Conservation (phyloP, 2,329 filamentous ascomycete species). For the Seiridium unicorne region DNA sequence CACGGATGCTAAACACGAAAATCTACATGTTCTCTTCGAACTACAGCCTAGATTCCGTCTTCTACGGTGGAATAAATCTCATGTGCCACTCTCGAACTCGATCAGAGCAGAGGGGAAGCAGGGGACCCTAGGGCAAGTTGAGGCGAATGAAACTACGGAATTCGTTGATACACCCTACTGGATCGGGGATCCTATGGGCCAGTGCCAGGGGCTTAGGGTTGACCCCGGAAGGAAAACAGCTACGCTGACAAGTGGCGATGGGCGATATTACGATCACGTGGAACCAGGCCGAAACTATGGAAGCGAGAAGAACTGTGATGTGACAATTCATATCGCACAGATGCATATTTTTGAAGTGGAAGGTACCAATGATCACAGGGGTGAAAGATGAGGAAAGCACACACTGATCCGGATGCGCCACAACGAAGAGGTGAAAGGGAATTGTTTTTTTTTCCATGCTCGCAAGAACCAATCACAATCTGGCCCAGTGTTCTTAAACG, state of each 20-base stretch:
- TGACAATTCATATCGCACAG: not conserved
- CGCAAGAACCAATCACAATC: too few relatives aligned
- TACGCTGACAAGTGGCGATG: not conserved
- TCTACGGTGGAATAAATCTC: not conserved
- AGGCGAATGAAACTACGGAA: not conserved
- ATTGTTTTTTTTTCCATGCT: too few relatives aligned
- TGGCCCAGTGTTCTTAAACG: too few relatives aligned
- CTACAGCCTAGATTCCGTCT: not conserved
- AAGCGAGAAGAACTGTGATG: not conserved
- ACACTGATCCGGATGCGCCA: too few relatives aligned
- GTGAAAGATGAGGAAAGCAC: too few relatives aligned
- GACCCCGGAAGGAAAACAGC: not conserved
- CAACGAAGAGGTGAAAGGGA: too few relatives aligned
- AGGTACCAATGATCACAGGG: too few relatives aligned
- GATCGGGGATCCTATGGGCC: not conserved
- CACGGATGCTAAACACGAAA: not conserved
- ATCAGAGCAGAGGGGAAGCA: not conserved
- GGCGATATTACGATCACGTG: not conserved
- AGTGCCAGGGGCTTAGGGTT: not conserved
- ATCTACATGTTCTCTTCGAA: not conserved
- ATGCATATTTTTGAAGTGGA: not conserved
- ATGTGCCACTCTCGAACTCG: not conserved
- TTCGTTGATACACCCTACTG: not conserved
- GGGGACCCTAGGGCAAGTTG: too few relatives aligned
- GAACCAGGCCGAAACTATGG: not conserved